Base-by-base conservation (phyloP, 2,329 filamentous ascomycete genomes). In the Sporothrix euskadiensis region DNA sequence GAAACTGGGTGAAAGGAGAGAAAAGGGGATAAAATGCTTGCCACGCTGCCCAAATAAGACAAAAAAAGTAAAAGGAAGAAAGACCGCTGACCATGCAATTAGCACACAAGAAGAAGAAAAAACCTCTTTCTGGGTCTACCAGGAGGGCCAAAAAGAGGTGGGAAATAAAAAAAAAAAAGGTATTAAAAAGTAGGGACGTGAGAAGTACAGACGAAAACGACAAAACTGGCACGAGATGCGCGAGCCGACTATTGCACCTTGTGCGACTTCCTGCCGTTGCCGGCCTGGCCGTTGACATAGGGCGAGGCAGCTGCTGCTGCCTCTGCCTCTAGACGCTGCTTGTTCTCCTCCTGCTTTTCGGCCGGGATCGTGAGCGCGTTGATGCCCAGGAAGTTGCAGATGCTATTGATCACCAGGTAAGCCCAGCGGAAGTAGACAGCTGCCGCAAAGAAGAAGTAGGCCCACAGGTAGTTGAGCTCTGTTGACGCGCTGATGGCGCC, bases 371-470 rank as follows among this genome's bases (percentile, higher is more conserved):
- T 98, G 77, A 99, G 84, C 79, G 95, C 97, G 80, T 95, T 96
- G 85, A 99, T 99, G 75, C 93, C 94, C 32, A 99, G 85, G 83
- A 92, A 98, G 72, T 91, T 87, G 83, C 96, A 98, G 78, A 99
- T 98, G 80, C 92, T 92, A 75, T 90, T 92, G 79, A 97, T 94
- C 66, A 98, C 94, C 57, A 97, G 85, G 78, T 92, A 91, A 0
- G 96, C 96, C 96, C 96, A 99, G 77, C 92, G 89, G 81, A 92
- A 94, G 83, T 99, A 99, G 3, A 93, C 92, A n/a, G 94, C 83
- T 63, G 90, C 84, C 1, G 94, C 90, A 80, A 98, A 96, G 68
- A 92, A 78, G 75, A 98, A 91, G 83, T 97, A 98, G 0, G 85
- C 89, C 78, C 93, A 90, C 30, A 99, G 88, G 80, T 98, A 99